Conservation (phyloP, 805 yeast genomes). For the Danielia reshetovae region DNA sequence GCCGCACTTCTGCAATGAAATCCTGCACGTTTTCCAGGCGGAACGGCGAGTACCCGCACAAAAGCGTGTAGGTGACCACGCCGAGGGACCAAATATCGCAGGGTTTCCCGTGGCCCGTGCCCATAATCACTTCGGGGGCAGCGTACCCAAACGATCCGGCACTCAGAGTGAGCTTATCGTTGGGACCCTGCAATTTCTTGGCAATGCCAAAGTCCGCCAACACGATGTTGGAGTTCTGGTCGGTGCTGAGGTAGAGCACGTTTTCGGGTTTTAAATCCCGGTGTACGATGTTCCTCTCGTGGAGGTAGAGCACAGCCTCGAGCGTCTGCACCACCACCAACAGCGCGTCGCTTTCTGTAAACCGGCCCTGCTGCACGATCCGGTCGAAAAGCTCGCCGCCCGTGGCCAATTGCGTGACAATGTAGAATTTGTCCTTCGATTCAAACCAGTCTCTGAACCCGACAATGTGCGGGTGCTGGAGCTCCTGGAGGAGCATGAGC, state of each 20-base stretch:
- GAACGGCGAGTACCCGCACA: conserved; percentile 92
- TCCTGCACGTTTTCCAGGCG: conserved; percentile 78
- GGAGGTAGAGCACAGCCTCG: conserved; percentile 76
- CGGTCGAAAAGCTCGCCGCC: conserved; percentile 96
- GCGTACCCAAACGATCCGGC: conserved; percentile 97
- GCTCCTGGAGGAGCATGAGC: conserved; percentile 58
- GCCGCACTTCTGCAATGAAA: conserved; percentile 72
- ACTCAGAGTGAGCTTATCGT: conserved; percentile 61
- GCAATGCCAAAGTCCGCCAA: conserved; percentile 97
- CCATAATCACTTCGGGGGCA: conserved; percentile 87
- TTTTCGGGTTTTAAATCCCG: conserved; percentile 95
- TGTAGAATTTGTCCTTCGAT: conserved; percentile 84
- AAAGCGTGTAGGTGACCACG: conserved; percentile 81
- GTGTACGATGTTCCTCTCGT: conserved; percentile 75
- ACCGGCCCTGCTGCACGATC: conserved; percentile 73
- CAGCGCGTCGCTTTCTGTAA: conserved; percentile 87
- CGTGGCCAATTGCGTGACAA: conserved; percentile 90
- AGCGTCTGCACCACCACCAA: conserved; percentile 68
- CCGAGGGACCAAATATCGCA: conserved; percentile 97
- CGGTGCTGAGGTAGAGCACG: conserved; percentile 61
- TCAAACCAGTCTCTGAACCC: conserved; percentile 91
- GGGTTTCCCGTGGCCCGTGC: conserved; percentile 88
- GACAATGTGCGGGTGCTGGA: conserved; percentile 85
- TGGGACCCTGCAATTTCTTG: conserved; percentile 56
- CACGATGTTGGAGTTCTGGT: conserved; percentile 63